Evolutionary conservation across 2,329 filamentous ascomycete genomes (phyloP).

Genomic region (Phaeosphaeria sp.): DNA sequence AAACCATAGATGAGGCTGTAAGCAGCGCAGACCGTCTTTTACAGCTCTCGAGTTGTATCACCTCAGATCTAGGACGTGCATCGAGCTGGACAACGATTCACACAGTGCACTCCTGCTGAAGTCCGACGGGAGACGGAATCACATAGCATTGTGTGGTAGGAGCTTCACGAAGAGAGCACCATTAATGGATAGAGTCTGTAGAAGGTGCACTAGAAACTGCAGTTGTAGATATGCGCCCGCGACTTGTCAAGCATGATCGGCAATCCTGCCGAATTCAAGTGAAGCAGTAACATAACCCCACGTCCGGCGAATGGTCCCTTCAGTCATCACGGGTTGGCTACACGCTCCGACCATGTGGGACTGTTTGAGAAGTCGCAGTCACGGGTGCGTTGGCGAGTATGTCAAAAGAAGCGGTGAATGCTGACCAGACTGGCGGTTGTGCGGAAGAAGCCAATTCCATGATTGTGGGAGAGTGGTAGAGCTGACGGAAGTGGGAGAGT

Average conservation of each 20-base stretch:
- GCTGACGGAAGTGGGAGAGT: background rate
- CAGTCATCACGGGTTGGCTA: background rate
- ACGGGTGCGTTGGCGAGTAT: slow-evolving; percentile 11
- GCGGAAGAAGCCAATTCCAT: background rate
- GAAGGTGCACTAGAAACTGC: background rate
- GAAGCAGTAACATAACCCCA: background rate
- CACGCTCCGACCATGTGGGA: background rate
- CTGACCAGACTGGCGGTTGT: background rate
- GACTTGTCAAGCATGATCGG: background rate
- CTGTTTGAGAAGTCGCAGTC: slow-evolving; percentile 4
- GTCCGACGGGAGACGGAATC: background rate
- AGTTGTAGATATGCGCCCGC: background rate
- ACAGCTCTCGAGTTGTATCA: background rate
- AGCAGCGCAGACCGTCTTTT: background rate
- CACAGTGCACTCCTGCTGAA: background rate
- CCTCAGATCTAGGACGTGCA: background rate
- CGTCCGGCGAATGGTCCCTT: background rate
- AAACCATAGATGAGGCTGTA: background rate
- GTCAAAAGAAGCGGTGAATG: slow-evolving; percentile 10
- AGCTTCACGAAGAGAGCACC: background rate
- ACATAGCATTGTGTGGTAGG: background rate
- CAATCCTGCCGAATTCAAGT: background rate
- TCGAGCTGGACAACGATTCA: background rate
- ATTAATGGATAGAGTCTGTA: background rate
- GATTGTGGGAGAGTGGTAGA: background rate